Evolutionary conservation across 108 stramenopile species (phyloP).

Genomic region (Pseudonitzschia multiseries): DNA sequence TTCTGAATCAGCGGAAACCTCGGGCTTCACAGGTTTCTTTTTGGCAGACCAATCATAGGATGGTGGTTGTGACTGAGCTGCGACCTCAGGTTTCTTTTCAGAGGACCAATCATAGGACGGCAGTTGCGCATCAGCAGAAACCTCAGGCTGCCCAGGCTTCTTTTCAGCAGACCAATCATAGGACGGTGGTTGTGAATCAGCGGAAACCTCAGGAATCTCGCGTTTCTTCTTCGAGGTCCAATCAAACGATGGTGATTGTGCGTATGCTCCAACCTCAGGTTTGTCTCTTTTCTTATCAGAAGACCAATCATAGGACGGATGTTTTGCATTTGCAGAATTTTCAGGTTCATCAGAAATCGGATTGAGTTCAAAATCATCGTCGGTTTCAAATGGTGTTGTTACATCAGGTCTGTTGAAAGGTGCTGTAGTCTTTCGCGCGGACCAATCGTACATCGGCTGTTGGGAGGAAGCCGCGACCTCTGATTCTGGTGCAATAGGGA

Average conservation of each 20-base stretch:
- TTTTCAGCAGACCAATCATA: not conserved
- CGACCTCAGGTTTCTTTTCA: not conserved
- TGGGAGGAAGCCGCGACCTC: not conserved
- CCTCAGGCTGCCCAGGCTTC: constrained; percentile 20
- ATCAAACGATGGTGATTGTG: not conserved
- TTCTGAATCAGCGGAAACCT: constrained; percentile 4
- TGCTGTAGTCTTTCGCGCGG: not conserved
- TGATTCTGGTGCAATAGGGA: not conserved
- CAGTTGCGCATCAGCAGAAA: not conserved
- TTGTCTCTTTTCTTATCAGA: constrained; percentile 21
- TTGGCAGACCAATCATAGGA: constrained; percentile 24
- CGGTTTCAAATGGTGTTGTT: constrained; percentile 4
- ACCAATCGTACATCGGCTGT: not conserved
- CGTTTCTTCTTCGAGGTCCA: constrained; percentile 1
- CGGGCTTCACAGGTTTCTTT: constrained; percentile 17
- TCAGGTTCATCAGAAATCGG: not conserved
- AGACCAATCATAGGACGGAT: constrained; percentile 33
- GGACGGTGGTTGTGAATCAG: not conserved
- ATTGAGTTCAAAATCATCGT: constrained; percentile 4
- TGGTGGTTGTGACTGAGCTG: not conserved
- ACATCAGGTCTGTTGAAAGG: constrained; percentile 4
- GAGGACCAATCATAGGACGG: not conserved
- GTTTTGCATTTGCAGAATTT: not conserved
- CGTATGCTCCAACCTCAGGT: not conserved
- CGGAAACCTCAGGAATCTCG: not conserved